Conservation (phyloP, 1,139 yeast species). For the Kodamaea anthophila region DNA sequence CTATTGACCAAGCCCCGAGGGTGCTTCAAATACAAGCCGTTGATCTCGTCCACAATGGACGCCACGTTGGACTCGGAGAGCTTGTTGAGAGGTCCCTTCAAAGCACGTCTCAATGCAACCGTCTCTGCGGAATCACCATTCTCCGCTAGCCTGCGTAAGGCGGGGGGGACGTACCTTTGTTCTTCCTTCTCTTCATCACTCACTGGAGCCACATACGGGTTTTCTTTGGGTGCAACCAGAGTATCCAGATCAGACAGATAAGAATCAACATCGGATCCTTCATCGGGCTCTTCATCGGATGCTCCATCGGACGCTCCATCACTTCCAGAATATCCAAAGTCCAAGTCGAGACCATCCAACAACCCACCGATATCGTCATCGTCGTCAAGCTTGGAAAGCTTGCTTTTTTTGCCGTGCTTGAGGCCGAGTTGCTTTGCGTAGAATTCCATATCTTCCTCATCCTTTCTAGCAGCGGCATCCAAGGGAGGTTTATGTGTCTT, state of each 20-base stretch:
- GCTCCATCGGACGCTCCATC: conserved; percentile 15
- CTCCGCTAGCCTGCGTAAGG: conserved; percentile 54
- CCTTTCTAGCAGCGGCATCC: conserved; percentile 44
- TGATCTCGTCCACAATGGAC: conserved; percentile 63
- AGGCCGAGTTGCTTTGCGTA: conserved; percentile 80
- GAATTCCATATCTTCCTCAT: conserved; percentile 74
- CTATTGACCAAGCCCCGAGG: conserved; percentile 78
- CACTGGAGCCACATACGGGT: conserved; percentile 82
- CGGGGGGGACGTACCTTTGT: conserved; percentile 75
- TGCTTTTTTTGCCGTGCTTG: conserved; percentile 43
- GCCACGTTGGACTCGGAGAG: conserved; percentile 79
- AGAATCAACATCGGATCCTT: conserved; percentile 11
- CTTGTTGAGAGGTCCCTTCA: conserved; percentile 80
- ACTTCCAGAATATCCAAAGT: conserved; percentile 27
- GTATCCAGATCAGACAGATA: too few relatives aligned
- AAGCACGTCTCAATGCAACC: conserved; percentile 46
- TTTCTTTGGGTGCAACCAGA: conserved; percentile 59
- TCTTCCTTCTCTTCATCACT: conserved; percentile 12
- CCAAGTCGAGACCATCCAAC: conserved; percentile 71
- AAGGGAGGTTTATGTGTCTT: conserved; percentile 1
- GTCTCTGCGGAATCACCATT: conserved; percentile 40
- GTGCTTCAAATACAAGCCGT: conserved; percentile 52
- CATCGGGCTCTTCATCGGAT: conserved; percentile 26
- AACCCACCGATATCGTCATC: conserved; percentile 70
- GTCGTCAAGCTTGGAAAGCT: conserved; percentile 45